These are phyloP conservation scores for Scleroderma citrinum DNA, from an alignment of 768 basidiomycete genomes.

Conservation along the genomic window DNA sequence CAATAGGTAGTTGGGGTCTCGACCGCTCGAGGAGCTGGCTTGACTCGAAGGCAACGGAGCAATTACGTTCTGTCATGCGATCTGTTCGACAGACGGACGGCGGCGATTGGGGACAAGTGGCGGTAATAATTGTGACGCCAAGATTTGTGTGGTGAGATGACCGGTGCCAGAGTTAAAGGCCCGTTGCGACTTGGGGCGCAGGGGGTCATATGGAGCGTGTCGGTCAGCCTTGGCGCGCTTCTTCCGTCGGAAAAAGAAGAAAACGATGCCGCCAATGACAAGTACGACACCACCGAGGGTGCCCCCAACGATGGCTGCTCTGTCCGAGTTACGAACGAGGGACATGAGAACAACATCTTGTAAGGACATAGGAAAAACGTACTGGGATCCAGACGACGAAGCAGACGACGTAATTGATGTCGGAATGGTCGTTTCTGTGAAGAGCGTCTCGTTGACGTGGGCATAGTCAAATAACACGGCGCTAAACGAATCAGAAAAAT, in stretches of 20 bases:
- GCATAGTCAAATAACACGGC: slow-evolving; percentile 22
- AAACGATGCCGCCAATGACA: slow-evolving; percentile 1
- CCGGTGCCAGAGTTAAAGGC: not conserved
- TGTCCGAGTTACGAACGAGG: slow-evolving; percentile 1
- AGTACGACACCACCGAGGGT: slow-evolving; percentile 7
- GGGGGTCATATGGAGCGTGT: not conserved
- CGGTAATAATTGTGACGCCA: not conserved
- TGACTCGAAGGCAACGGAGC: slow-evolving; percentile 6
- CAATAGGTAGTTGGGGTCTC: slow-evolving; percentile 3
- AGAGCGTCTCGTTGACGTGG: slow-evolving; percentile 14
- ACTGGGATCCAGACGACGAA: slow-evolving; percentile 6
- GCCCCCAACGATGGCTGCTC: slow-evolving; percentile 9
- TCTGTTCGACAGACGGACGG: not conserved
- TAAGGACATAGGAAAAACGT: slow-evolving; percentile 1
- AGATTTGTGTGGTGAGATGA: not conserved
- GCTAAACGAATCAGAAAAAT: slow-evolving; percentile 16
- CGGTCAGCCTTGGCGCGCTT: too few species aligned
- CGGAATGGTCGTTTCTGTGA: slow-evolving; percentile 1
- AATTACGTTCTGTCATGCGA: not conserved
- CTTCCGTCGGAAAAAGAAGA: slow-evolving; percentile 10
- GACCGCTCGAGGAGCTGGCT: not conserved
- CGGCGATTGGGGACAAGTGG: slow-evolving; percentile 11
- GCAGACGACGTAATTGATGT: not conserved
- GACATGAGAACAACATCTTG: not conserved
- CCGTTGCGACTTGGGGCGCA: not conserved